These are phyloP conservation scores for Coleophoma crateriformis DNA, from an alignment of 2,329 filamentous ascomycete species.

Conservation along the genomic window DNA sequence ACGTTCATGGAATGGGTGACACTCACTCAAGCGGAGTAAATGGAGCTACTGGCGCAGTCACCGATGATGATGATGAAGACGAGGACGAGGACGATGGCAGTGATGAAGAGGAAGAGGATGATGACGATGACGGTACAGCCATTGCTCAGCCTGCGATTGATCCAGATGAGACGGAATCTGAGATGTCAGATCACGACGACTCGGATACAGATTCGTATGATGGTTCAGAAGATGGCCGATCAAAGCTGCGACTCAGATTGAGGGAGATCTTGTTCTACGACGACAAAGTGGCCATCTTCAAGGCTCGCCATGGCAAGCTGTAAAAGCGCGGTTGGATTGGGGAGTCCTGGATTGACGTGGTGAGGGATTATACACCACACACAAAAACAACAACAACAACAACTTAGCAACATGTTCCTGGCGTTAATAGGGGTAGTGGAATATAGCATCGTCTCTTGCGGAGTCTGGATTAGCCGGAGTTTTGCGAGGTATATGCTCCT, in stretches of 20 bases:
- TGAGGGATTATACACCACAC: neutral
- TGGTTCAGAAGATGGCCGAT: conserved; percentile 36
- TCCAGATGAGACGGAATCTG: conserved; percentile 29
- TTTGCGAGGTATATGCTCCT: neutral
- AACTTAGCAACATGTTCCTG: neutral
- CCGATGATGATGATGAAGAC: conserved; percentile 40
- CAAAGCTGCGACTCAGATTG: conserved; percentile 50
- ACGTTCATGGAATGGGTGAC: conserved; percentile 20
- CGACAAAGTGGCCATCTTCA: conserved; percentile 77
- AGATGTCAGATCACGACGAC: conserved; percentile 35
- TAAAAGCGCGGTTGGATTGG: conserved; percentile 12
- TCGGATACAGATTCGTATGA: conserved; percentile 44
- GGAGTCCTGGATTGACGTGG: neutral
- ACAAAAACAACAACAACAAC: neutral
- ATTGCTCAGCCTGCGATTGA: conserved; percentile 23
- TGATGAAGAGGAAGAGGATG: conserved; percentile 38
- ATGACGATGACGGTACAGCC: conserved; percentile 29
- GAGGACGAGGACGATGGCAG: conserved; percentile 41
- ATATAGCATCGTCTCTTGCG: neutral
- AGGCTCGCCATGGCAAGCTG: conserved; percentile 58
- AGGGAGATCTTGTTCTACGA: conserved; percentile 81
- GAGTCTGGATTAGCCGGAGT: neutral
- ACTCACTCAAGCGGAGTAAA: conserved; percentile 24
- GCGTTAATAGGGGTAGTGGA: neutral
- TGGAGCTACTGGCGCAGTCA: conserved; percentile 27